phyloP scores from a whole-genome alignment of 2,329 filamentous ascomycete species.

The Capronia americana region DNA sequence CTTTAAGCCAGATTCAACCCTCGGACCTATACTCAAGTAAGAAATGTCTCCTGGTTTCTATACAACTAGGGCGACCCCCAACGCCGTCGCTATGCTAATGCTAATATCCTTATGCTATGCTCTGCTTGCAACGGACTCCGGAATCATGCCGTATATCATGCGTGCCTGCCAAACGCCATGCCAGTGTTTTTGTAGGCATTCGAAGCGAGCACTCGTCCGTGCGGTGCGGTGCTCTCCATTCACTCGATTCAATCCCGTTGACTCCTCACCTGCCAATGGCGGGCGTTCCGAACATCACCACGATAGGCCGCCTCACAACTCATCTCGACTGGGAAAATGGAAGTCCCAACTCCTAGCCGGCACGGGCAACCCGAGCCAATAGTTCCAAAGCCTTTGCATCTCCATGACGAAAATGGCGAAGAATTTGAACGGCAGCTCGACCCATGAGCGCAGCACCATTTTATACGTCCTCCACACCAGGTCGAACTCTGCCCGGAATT shows the following conservation, averaged over 20 bases:
- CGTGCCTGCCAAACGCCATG: not conserved
- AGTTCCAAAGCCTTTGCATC: slow-evolving; percentile 62
- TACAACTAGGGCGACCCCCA: not conserved
- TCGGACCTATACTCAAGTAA: not conserved
- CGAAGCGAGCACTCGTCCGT: not conserved
- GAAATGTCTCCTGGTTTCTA: not conserved
- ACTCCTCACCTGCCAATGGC: not conserved
- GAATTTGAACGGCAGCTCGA: slow-evolving; percentile 70
- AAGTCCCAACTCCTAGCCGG: slow-evolving; percentile 64
- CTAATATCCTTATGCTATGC: not conserved
- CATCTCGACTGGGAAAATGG: slow-evolving; percentile 51
- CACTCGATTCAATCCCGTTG: not conserved
- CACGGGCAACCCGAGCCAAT: slow-evolving; percentile 68
- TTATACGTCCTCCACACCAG: slow-evolving; percentile 68
- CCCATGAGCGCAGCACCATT: slow-evolving; percentile 74
- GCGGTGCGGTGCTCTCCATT: not conserved
- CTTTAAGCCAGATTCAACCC: too few species aligned
- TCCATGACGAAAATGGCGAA: slow-evolving; percentile 65
- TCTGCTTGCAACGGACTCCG: not conserved
- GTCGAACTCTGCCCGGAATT: slow-evolving; percentile 68
- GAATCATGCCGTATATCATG: not conserved
- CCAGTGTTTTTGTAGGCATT: not conserved
- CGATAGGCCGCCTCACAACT: slow-evolving; percentile 46
- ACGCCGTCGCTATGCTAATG: slow-evolving; percentile 35
- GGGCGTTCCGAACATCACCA: not conserved